Base-by-base conservation (phyloP, 805 yeast genomes). In the Kodamaea restingae region DNA sequence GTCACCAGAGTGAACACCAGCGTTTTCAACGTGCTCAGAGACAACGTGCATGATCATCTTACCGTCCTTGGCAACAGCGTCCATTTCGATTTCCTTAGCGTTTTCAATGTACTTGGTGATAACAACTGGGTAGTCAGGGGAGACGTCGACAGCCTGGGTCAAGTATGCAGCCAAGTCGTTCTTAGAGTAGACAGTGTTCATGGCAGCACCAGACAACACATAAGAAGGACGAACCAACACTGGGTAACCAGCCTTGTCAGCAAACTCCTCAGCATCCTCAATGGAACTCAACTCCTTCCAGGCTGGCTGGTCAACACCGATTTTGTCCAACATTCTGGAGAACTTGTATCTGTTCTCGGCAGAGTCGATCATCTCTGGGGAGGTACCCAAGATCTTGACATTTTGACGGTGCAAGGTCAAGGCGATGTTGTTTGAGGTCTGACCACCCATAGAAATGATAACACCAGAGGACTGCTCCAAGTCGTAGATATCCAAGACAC, bases 1-100 rank as follows among this genome's bases (percentile, higher is more conserved):
- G 67, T 91, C 98, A 75, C 98, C 98, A 38, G 98, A 91, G 67
- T 91, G 98, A 32, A 91, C 96, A 78, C 98, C 98, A 18, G 98
- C 98, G 60, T 91, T 91, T 71, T 91, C 98, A 50, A 93, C 96
- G 63, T 91, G 98, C 68, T 93, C 98, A 40, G 96, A 88, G 43
- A 91, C 96, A 60, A 88, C 98, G 63, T 91, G 98, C 88, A 91
- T 87, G 52, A 93, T 77, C 68, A 91, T 74, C 64, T 88, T 80
- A 65, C 98, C 98, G 56, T 91, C 86, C 61, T 78, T 78, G 30
- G 98, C 98, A 57, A 91, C 98, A 35, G 96, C 98, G 62, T 91
- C 98, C 93, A 91, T 90, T 68, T 91, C 98, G 56, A 91, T 91
- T 70, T 91, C 98, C 72, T 91, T 87, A 32, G 98, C 97, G 48